Evolutionary conservation across 2,329 filamentous ascomycete genomes (phyloP), one percentile per base, ranked within the genome.

Genomic region (Colletotrichum sp.): DNA sequence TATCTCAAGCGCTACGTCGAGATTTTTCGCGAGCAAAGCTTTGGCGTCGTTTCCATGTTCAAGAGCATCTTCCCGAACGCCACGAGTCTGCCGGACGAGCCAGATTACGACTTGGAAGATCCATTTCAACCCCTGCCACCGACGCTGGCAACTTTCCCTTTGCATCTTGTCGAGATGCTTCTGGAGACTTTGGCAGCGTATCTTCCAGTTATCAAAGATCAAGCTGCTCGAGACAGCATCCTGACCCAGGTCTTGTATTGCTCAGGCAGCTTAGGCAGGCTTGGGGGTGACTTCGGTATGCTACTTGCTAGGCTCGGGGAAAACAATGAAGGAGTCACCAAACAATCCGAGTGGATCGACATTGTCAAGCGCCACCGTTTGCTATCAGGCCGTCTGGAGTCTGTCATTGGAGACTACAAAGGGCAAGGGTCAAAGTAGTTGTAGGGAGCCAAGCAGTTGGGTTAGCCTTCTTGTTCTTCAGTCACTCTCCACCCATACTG

Each of bases 11-110:
- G 96, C 62, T 99, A 98, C 83, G 94, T 99, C 78, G 97, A 99
- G 81, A 95, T 99, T 33, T 98, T 98, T 82, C 93, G 97, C 66
- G 97, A 99, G 83, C 97, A 99, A 83, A 98, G 95, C 81, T 99
- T 99, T 82, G 94, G 93, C 57, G 98, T 98, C 74, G 92, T 98
- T 33, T 98, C 95, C 72, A 95, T 98, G 89, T 98, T 97, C 83
- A 94, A 93, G 79, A 97, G 93, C 79, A 95, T 98, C 69, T 98
- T 98, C 79, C 92, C 93, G 0, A 87, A 90, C 5, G 88, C 91
- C 5, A 51, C 54, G 6, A 13, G 55, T 36, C 55, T 75, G 59
- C n/a, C 71, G 43, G 18, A 54, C 6, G 51, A 54, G 6, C 33
- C 62, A 12, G 59, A 27, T 71, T 38, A 76, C 77, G 33, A 76